Evolutionary conservation across 768 basidiomycete genomes (phyloP), one percentile per base, ranked within the genome.

Genomic region (Psilocybe cyanescens): DNA sequence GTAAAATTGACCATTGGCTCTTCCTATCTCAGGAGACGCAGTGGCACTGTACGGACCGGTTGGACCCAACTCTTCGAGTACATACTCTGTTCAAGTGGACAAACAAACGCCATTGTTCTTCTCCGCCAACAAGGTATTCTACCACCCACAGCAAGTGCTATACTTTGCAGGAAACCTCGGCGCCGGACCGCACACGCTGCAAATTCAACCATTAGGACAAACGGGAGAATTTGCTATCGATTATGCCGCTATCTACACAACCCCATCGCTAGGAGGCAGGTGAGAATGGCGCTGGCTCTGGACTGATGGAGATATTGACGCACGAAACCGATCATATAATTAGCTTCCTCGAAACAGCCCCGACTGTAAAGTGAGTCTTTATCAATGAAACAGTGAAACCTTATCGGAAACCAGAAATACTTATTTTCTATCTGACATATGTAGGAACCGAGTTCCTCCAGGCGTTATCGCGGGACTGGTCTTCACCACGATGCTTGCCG

Each of bases 11-110:
- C 31, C 14, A 30, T 12, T 51, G 11, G 29, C 31, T 14, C 29
- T 53, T 19, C 8, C n/a, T 53, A n/a, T 17, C 45, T 6, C 37
- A 70, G 67, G 77, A 55, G 61, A 72, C 68, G 68, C 73, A 60
- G 55, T 83, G 49, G 67, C 75, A 8, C 67, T 82, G 28, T 79
- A 75, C 47, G 82, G 83, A 6, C 53, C 78, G 9, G 75, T 81
- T 12, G 74, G 74, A 12, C 72, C 74, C 7, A 67, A 68, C 16
- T 70, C 75, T 8, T 70, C 71, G 0, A 53, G 30, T 9, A 35
- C 64, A 8, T 80, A 75, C 64, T 61, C 67, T 28, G 76, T 75
- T 3, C 64, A 68, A 33, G 31, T 79, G 28, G 76, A 80, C 39
- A 64, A 62, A 30, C 59, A 48, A 12, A 31, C 51, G 1, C 57